Percentiles rank a stretch among this genome's conserved stretches.
These are phyloP conservation scores for Closterium sp. DNA, from an alignment of 139 green algal genomes.

Conservation along the genomic window DNA sequence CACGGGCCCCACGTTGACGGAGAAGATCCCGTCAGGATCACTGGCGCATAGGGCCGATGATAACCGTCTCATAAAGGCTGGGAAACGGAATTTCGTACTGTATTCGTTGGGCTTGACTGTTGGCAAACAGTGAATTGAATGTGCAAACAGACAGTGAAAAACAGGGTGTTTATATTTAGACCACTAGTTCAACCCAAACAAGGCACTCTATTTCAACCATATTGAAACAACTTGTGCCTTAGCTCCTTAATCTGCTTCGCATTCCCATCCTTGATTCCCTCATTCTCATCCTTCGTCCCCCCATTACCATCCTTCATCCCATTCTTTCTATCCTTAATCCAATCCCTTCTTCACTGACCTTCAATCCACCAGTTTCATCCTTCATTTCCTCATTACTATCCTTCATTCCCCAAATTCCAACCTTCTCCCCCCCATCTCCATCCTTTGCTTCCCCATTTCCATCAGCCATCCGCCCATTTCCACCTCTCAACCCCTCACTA, in stretches of 20 bases:
- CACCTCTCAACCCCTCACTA: background rate
- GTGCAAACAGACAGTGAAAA: too few species aligned
- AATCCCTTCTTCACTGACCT: background rate
- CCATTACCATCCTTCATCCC: background rate
- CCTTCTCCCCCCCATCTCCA: background rate
- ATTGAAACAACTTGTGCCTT: background rate
- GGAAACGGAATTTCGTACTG: background rate
- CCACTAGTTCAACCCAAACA: too few species aligned
- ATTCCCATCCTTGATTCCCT: background rate
- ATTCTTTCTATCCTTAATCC: background rate
- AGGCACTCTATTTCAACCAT: too few species aligned
- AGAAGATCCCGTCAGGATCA: background rate
- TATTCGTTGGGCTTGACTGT: background rate
- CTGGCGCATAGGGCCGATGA: background rate
- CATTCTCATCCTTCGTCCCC: background rate
- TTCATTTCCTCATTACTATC: background rate
- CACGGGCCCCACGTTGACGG: background rate
- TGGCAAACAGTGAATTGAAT: too few species aligned
- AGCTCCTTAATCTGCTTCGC: background rate
- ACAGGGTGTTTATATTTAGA: too few species aligned
- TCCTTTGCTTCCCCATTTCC: background rate
- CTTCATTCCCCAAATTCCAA: background rate
- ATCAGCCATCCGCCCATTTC: background rate
- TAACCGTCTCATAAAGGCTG: background rate
- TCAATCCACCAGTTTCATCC: background rate